Evolutionary conservation across 73 alveolate genomes (phyloP), one percentile per base, ranked within the genome.

Genomic region (Tetrahymena thermophila): DNA sequence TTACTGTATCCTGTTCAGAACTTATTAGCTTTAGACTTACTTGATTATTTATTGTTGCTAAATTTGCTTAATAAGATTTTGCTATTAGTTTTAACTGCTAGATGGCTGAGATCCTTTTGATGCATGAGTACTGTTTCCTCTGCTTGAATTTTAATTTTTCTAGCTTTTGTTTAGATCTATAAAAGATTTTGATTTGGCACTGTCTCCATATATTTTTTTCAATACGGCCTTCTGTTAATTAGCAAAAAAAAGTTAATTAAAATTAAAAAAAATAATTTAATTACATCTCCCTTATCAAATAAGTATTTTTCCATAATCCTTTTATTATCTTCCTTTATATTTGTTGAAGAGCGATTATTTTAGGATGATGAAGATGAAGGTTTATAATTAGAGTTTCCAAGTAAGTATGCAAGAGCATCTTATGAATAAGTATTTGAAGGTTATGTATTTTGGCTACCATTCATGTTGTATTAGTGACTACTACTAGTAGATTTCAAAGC

Each of bases 201-300:
- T 71, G 37, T 71, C 89, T 23, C 89, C 89, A 71, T 71, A 71
- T 19, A 71, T 71, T 71, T 71, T 71, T 31, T 71, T 71, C 37
- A 71, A n/a, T 71, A n/a, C 89, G 1, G 89, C 37, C 17, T 71
- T 71, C 89, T 71, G 4, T 13, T 71, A 19, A 71, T 28, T 25
- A 3, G 11, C 7, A 25, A 71, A 1, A 28, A 17, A 71, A 3
- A 19, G 4, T 4, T 19, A 7, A 25, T 71, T 9, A 71, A 9
- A 28, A 71, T n/a, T 28, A 3, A 71, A 71, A 25, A 19, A 28
- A 71, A 71, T 7, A 25, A 71, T n/a, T 71, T 71, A 71, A 71
- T 71, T 71, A 71, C 89, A 71, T 71, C 89, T 71, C 89, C 89
- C n/a, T 71, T 71, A 71, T 71, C 89, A 71, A 71, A 71, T 71